phyloP scores from a whole-genome alignment of 1,139 yeast species.

The Geotrichum armillariae region DNA sequence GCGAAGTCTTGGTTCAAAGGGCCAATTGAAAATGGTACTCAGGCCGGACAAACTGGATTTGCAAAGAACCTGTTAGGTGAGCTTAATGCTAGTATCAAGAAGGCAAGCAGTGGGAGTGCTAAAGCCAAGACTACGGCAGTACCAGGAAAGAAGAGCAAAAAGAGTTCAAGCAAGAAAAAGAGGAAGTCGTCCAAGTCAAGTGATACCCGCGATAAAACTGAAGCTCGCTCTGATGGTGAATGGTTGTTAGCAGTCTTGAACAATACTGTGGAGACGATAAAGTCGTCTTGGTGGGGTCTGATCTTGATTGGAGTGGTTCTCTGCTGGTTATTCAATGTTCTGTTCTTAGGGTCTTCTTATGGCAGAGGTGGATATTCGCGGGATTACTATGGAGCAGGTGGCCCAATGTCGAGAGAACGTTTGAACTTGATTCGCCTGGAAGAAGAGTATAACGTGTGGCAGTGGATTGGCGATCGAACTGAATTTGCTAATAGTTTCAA shows the following conservation, averaged over 20 bases:
- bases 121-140: conserved; percentile 28
- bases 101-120: conserved; percentile 32
- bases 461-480: conserved; percentile 69
- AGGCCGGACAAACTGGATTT: conserved; percentile 83
- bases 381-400: not conserved
- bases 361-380: not conserved
- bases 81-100: conserved; percentile 49
- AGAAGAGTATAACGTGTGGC: conserved; percentile 73
- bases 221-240: conserved; percentile 6
- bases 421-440: conserved; percentile 33
- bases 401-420: not conserved
- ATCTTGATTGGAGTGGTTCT: conserved; percentile 24
- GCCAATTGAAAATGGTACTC: conserved; percentile 86
- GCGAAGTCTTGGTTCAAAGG: conserved; percentile 94
- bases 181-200: not conserved
- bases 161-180: not conserved
- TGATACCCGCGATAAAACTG: not conserved
- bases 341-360: conserved; percentile 18
- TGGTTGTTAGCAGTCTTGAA: conserved; percentile 3
- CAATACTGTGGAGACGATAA: conserved; percentile 22
- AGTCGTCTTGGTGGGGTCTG: conserved; percentile 26
- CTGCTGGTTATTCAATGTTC: conserved; percentile 30
- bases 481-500: not conserved
- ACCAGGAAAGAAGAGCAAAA: conserved; percentile 25
- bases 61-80: conserved; percentile 61